Percentiles rank a stretch among this genome's conserved stretches.
phyloP scores from a whole-genome alignment of 1,284 basidiomycete genomes.

The Microbotryum violaceum region DNA sequence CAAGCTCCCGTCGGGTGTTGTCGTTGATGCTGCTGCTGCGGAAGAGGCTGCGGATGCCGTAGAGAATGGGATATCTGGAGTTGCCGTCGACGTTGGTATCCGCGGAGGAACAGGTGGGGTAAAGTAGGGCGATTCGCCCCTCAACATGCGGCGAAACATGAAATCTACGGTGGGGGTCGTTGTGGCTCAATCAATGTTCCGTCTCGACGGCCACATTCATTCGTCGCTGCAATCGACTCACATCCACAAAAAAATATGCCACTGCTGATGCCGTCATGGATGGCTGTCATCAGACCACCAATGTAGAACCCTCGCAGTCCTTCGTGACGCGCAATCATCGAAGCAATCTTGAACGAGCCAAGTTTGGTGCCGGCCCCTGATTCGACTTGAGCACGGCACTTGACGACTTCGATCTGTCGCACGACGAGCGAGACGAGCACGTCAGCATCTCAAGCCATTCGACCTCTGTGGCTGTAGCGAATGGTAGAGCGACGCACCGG shows the following conservation, averaged over 20 bases:
- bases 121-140: slow-evolving; percentile 27
- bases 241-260: slow-evolving; percentile 37
- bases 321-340: slow-evolving; percentile 33
- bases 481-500: slow-evolving; percentile 28
- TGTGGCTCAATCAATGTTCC: neutral
- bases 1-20: slow-evolving; percentile 7
- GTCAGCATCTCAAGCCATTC: neutral
- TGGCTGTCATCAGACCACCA: slow-evolving; percentile 37
- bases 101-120: slow-evolving; percentile 4
- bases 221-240: slow-evolving; percentile 9
- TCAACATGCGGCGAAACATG: slow-evolving; percentile 29
- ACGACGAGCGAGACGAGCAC: neutral
- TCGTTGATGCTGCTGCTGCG: slow-evolving; percentile 2
- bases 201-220: neutral
- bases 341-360: slow-evolving; percentile 34
- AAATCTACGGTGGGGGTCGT: slow-evolving; percentile 23
- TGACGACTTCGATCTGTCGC: slow-evolving; percentile 37
- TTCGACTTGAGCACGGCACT: slow-evolving; percentile 38
- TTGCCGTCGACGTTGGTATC: slow-evolving; percentile 2
- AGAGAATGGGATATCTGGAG: neutral
- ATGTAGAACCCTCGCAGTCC: slow-evolving; percentile 36
- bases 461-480: neutral
- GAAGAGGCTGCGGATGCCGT: neutral
- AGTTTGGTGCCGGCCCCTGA: slow-evolving; percentile 25
- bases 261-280: slow-evolving; percentile 34